Evolutionary conservation across 352 stramenopile species (phyloP).

Genomic region (Phytopythium helicoides): DNA sequence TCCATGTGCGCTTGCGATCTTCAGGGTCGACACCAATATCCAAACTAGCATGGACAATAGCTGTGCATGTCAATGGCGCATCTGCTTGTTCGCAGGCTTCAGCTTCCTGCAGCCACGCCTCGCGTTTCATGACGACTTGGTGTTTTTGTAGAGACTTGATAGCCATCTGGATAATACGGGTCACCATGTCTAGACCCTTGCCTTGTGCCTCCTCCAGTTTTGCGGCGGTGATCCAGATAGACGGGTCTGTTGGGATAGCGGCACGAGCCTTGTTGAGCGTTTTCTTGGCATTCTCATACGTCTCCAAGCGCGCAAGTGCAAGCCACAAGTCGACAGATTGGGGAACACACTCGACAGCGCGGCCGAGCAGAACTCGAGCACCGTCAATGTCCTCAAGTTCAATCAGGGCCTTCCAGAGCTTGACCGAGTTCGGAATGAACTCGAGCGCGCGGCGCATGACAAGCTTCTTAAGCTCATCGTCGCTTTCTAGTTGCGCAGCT

Average conservation of each 20-base stretch:
- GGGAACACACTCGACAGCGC: conserved; percentile 98
- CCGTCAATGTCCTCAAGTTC: conserved; percentile 97
- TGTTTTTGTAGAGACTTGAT: conserved; percentile 89
- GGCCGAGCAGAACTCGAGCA: conserved; percentile 92
- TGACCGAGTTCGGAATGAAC: conserved; percentile 96
- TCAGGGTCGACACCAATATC: conserved; percentile 95
- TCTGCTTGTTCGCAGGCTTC: conserved; percentile 91
- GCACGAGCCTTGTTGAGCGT: conserved; percentile 96
- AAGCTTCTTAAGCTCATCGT: conserved; percentile 87
- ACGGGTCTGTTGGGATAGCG: conserved; percentile 94
- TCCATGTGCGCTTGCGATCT: conserved; percentile 96
- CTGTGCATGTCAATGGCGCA: conserved; percentile 91
- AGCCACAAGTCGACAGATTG: conserved; percentile 98
- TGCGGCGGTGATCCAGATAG: conserved; percentile 98
- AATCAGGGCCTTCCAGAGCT: conserved; percentile 98
- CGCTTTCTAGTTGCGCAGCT: conserved; percentile 93
- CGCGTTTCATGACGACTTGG: conserved; percentile 92
- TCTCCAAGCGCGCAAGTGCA: conserved; percentile 96
- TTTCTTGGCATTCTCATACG: conserved; percentile 97
- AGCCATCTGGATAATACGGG: conserved; percentile 82
- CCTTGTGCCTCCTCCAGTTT: conserved; percentile 98
- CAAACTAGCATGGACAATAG: conserved; percentile 94
- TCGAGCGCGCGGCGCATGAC: conserved; percentile 92
- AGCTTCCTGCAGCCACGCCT: conserved; percentile 97
- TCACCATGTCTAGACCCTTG: conserved; percentile 80